Percentiles rank a stretch among this genome's conserved stretches.
Conservation (phyloP, 495 filamentous ascomycete species). For the Aspergillus heteromorphus region DNA sequence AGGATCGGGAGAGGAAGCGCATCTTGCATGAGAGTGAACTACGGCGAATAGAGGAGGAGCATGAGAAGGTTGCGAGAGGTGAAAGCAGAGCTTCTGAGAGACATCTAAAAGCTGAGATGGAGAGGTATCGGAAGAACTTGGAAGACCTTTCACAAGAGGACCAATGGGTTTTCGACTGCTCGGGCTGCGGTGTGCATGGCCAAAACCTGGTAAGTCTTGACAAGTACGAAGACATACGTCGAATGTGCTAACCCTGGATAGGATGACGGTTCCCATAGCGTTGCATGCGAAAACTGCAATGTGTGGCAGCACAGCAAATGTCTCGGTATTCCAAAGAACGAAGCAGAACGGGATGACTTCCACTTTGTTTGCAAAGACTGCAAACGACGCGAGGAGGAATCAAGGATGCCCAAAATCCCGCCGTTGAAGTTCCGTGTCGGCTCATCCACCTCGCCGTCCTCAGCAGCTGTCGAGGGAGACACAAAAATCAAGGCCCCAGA, state of each 20-base stretch:
- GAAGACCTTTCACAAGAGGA: slow-evolving; percentile 71
- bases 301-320: slow-evolving; percentile 96
- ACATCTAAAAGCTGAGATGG: slow-evolving; percentile 70
- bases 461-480: slow-evolving; percentile 17
- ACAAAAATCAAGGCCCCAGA: slow-evolving; percentile 10
- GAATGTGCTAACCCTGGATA: slow-evolving; percentile 23
- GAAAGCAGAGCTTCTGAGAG: slow-evolving; percentile 70
- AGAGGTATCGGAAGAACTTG: slow-evolving; percentile 65
- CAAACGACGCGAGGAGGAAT: slow-evolving; percentile 58
- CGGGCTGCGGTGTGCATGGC: slow-evolving; percentile 79
- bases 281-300: slow-evolving; percentile 92
- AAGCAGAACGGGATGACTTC: slow-evolving; percentile 82
- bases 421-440: slow-evolving; percentile 63
- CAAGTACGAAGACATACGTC: background rate
- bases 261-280: slow-evolving; percentile 89
- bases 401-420: slow-evolving; percentile 60
- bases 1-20: slow-evolving; percentile 75
- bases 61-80: slow-evolving; percentile 57
- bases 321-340: slow-evolving; percentile 67
- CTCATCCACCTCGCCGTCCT: slow-evolving; percentile 44
- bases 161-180: slow-evolving; percentile 92
- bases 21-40: slow-evolving; percentile 79
- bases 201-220: slow-evolving; percentile 59
- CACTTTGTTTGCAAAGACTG: slow-evolving; percentile 83
- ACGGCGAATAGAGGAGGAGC: slow-evolving; percentile 69